phyloP scores from a whole-genome alignment of 805 yeast species.

The Vanderwaltozyma yarrowii region DNA sequence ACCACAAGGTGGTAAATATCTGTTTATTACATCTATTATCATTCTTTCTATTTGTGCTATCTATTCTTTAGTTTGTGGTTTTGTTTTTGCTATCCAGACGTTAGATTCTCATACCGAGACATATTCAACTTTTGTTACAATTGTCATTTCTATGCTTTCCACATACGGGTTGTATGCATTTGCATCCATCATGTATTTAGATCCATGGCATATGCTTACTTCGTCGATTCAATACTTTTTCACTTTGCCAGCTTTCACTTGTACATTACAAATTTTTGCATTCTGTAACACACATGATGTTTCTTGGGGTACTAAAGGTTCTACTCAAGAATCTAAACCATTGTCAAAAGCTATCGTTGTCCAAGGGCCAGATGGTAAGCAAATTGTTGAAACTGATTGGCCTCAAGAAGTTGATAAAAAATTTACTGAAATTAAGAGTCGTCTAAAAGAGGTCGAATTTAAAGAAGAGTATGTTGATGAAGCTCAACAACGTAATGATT shows the following conservation, averaged over 20 bases:
- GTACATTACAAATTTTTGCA: constrained; percentile 90
- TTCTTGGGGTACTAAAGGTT: constrained; percentile 99
- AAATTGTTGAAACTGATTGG: constrained; percentile 54
- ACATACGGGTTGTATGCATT: constrained; percentile 84
- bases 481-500: constrained; percentile 50
- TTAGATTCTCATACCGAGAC: constrained; percentile 32
- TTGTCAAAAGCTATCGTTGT: constrained; percentile 75
- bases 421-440: constrained; percentile 28
- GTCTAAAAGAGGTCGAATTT: constrained; percentile 28
- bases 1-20: constrained; percentile 86
- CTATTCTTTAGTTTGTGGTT: constrained; percentile 73
- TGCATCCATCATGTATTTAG: constrained; percentile 77
- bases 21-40: constrained; percentile 65
- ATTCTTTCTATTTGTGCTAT: constrained; percentile 68
- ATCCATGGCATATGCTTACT: constrained; percentile 93
- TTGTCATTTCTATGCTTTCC: constrained; percentile 75
- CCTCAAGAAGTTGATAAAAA: constrained; percentile 32
- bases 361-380: constrained; percentile 72
- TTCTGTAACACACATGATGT: constrained; percentile 98
- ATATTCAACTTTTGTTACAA: constrained; percentile 51
- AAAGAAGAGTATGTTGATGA: constrained; percentile 22
- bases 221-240: constrained; percentile 82
- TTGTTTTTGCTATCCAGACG: constrained; percentile 62
- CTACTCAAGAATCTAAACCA: constrained; percentile 57
- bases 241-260: constrained; percentile 83